Percentiles rank a stretch among this genome's conserved stretches.
These are phyloP conservation scores for Wickerhamomyces chaumierensis DNA, from an alignment of 805 yeast species.

Conservation along the genomic window DNA sequence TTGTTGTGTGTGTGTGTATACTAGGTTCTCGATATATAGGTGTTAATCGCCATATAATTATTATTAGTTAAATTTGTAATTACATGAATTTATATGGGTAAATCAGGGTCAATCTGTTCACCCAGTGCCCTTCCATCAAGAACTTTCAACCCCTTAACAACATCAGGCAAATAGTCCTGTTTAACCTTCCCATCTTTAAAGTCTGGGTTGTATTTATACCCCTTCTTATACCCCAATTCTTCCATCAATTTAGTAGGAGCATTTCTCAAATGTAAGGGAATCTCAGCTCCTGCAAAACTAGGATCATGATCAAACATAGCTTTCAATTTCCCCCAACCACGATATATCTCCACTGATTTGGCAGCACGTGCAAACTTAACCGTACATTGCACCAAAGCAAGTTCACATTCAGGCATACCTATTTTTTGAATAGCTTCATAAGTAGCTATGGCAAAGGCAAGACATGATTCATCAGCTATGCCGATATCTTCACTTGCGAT, in stretches of 20 bases:
- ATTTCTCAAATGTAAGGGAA: slow-evolving; percentile 76
- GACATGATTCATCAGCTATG: slow-evolving; percentile 63
- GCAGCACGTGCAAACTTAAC: slow-evolving; percentile 79
- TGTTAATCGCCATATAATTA: too few species aligned
- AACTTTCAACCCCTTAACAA: slow-evolving; percentile 35
- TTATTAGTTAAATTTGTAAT: too few species aligned
- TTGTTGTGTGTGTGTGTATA: not conserved
- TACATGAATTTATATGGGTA: too few species aligned
- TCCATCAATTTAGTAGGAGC: slow-evolving; percentile 92
- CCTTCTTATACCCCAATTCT: slow-evolving; percentile 74
- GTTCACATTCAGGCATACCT: slow-evolving; percentile 92
- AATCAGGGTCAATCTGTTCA: slow-evolving; percentile 28
- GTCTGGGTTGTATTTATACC: slow-evolving; percentile 84
- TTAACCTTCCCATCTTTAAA: slow-evolving; percentile 58
- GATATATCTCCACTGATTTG: slow-evolving; percentile 77
- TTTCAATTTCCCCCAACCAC: slow-evolving; percentile 49
- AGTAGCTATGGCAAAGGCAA: slow-evolving; percentile 80
- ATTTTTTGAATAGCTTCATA: slow-evolving; percentile 81
- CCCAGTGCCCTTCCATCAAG: slow-evolving; percentile 52
- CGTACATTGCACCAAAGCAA: slow-evolving; percentile 84
- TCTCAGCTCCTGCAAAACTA: slow-evolving; percentile 29
- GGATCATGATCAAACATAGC: slow-evolving; percentile 49
- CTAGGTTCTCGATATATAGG: too few species aligned
- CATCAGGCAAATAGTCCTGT: slow-evolving; percentile 70
- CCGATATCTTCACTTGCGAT: slow-evolving; percentile 97